phyloP scores from a whole-genome alignment of 345 rosid species.

The Stellera chamaejasme region DNA sequence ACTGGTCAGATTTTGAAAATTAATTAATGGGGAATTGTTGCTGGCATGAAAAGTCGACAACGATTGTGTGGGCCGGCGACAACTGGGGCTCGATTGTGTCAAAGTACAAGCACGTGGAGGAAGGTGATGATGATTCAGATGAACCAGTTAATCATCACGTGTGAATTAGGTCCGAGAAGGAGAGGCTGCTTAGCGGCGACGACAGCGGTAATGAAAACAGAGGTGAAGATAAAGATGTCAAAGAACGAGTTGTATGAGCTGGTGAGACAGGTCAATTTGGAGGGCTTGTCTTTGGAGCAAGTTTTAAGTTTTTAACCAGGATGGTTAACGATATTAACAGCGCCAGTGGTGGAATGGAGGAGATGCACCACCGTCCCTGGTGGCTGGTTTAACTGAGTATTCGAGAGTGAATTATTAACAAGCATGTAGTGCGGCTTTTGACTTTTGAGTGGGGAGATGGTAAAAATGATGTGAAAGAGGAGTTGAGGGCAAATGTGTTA shows the following conservation, averaged over 20 bases:
- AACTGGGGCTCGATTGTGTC: conserved; percentile 23
- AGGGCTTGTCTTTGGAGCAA: conserved; percentile 35
- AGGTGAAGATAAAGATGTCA: conserved; percentile 65
- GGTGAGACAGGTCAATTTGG: conserved; percentile 27
- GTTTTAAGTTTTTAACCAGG: conserved; percentile 19
- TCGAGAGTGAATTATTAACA: conserved; percentile 39
- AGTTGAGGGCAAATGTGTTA: no score
- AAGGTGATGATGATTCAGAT: no score
- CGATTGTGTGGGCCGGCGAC: conserved; percentile 28
- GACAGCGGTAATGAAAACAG: conserved; percentile 1
- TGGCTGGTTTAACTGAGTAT: conserved; percentile 59
- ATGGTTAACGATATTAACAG: conserved; percentile 8
- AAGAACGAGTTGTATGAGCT: conserved; percentile 59
- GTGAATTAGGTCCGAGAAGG: conserved; percentile 5
- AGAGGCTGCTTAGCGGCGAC: conserved; percentile 14
- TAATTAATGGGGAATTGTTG: conserved; percentile 54
- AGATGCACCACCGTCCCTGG: conserved; percentile 37
- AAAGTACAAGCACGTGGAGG: background rate
- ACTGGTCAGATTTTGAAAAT: no score
- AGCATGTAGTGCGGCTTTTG: no score
- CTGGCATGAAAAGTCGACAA: conserved; percentile 1
- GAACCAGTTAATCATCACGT: background rate
- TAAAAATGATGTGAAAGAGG: no score
- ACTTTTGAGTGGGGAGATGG: no score
- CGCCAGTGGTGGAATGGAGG: background rate